Evolutionary conservation across 2,329 filamentous ascomycete species (phyloP), one percentile per base, ranked within the genome.

Genomic region (Bipolaris sorokiniana): DNA sequence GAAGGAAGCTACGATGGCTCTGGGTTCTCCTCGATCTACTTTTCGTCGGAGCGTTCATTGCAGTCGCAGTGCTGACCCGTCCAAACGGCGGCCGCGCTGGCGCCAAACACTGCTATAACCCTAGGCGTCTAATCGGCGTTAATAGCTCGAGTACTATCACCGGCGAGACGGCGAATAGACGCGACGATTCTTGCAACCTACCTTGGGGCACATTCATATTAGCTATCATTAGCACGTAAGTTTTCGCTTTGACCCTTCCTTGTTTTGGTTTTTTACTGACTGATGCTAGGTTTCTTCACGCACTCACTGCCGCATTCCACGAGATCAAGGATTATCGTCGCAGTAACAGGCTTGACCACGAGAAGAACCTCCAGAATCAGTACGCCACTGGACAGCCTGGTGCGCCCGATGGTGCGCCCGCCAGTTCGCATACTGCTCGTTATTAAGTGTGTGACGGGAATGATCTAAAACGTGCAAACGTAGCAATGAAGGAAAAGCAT

Each of bases 161-260:
- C 18, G 64, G 64, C 3, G 36, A 58, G 26, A 70, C 58, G 6
- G 64, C 60, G 1, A 57, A 40, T 20, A 40, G 61, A 46, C 42
- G 47, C 15, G 57, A 75, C 48, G 56, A 66, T 44, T 57, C 72
- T 51, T 81, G 79, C 61, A 74, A 76, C 40, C 54, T 81, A 33
- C 77, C 77, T 1, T 79, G 76, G 78, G 78, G 76, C 0, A 79
- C 77, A 0, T 81, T 81, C 56, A 72, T 79, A 9, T 51, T 80
- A 55, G 78, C 78, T 7, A 80, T 81, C 42, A 63, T 80, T 52
- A 79, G 75, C 75, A 80, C 78, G 78, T 80, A 70, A 76, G 78
- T 77, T 36, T 38, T 15, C 15, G 23, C 23, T 15, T 31, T 20
- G 11, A 18, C 6, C 20, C 9, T 9, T 26, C 20, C 31, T 20